Conservation (phyloP, 2,329 filamentous ascomycete genomes). For the Ramichloridium luteum region DNA sequence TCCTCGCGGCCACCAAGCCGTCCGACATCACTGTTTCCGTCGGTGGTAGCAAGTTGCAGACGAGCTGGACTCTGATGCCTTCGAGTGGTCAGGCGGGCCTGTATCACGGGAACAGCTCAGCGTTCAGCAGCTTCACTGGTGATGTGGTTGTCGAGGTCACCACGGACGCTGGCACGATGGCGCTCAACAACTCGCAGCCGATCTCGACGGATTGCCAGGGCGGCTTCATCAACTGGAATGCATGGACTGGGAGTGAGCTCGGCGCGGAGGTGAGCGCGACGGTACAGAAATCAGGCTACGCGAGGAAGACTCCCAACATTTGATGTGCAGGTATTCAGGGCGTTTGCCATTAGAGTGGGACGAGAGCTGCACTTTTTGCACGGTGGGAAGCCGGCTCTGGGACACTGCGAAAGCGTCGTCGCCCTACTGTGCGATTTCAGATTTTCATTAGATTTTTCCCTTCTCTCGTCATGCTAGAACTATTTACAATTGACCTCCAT, state of each 20-base stretch:
- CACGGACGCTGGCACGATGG: slow-evolving; percentile 22
- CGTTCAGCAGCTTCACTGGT: slow-evolving; percentile 28
- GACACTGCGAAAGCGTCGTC: too few relatives aligned
- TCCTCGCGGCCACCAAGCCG: slow-evolving; percentile 19
- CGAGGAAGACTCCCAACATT: too few relatives aligned
- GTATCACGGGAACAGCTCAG: slow-evolving; percentile 18
- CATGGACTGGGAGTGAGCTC: slow-evolving; percentile 10
- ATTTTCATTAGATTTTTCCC: too few relatives aligned
- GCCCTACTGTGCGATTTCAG: too few relatives aligned
- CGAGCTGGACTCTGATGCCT: slow-evolving; percentile 7
- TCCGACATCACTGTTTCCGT: slow-evolving; percentile 28
- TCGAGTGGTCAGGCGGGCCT: slow-evolving; percentile 9
- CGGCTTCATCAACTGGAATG: slow-evolving; percentile 15
- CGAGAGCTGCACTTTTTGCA: too few relatives aligned
- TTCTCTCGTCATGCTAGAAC: too few relatives aligned
- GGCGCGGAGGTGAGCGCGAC: slow-evolving; percentile 2
- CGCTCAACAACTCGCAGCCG: slow-evolving; percentile 26
- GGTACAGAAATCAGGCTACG: too few relatives aligned
- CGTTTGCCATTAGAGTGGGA: too few relatives aligned
- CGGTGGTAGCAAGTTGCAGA: slow-evolving; percentile 23
- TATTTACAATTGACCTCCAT: too few relatives aligned
- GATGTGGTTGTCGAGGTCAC: slow-evolving; percentile 27
- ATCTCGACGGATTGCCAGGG: slow-evolving; percentile 22
- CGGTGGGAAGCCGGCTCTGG: too few relatives aligned
- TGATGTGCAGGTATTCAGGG: too few relatives aligned